A percentile compares a stretch with the other conserved stretches of the same genome.
These are phyloP conservation scores for Didymella pinodella DNA, from an alignment of 2,329 filamentous ascomycete genomes.

Conservation along the genomic window DNA sequence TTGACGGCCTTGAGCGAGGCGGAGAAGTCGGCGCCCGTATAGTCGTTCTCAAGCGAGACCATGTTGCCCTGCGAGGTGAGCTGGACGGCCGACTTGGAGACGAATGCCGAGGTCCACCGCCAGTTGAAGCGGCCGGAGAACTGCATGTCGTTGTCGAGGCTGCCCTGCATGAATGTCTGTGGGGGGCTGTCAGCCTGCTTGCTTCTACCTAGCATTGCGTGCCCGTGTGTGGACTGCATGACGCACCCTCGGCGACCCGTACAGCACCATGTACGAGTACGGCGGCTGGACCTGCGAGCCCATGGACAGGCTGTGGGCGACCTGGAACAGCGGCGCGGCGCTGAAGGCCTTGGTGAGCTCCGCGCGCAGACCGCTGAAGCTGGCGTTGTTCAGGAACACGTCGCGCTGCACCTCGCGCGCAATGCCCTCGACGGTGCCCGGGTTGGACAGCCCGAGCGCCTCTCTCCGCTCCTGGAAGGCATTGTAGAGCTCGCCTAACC, in stretches of 20 bases:
- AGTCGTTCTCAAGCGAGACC: constrained; percentile 94
- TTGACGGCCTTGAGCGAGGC: constrained; percentile 93
- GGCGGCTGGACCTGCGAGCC: constrained; percentile 88
- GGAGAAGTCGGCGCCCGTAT: constrained; percentile 90
- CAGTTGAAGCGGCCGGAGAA: constrained; percentile 92
- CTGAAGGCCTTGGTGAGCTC: constrained; percentile 97
- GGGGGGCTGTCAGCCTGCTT: neutral
- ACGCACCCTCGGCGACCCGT: constrained; percentile 88
- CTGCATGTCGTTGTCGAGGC: constrained; percentile 89
- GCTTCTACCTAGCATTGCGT: neutral
- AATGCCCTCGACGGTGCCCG: constrained; percentile 89
- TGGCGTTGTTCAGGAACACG: constrained; percentile 94
- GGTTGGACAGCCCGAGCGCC: constrained; percentile 88
- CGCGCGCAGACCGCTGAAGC: constrained; percentile 94
- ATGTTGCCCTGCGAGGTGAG: constrained; percentile 87
- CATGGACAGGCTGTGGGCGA: constrained; percentile 96
- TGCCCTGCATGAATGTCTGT: constrained; percentile 94
- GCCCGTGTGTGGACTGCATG: neutral
- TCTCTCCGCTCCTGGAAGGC: constrained; percentile 86
- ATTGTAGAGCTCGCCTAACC: constrained; percentile 78
- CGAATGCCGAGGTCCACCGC: constrained; percentile 80
- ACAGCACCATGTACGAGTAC: constrained; percentile 93
- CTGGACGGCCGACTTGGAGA: constrained; percentile 88
- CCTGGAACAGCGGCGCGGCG: constrained; percentile 91
- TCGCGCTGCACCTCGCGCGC: constrained; percentile 93